Conservation (phyloP, 129 eudicot genomes). For the Rutidosis leptorrhynchoides region DNA sequence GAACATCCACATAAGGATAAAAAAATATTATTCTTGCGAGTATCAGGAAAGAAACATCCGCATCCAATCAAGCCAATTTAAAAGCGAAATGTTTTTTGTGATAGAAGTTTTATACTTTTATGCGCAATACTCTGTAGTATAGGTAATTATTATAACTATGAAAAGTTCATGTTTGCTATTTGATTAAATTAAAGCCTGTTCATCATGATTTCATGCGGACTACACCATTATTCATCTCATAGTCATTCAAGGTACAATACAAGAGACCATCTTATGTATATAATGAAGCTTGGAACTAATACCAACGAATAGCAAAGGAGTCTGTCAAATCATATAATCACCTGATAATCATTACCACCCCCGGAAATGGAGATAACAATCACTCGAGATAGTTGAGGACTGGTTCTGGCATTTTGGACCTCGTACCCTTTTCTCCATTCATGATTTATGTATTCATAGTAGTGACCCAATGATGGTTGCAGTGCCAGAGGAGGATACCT, state of each 20-base stretch:
- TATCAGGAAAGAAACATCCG: neutral
- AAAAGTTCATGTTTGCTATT: constrained; percentile 8
- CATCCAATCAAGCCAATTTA: neutral
- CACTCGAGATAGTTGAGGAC: constrained; percentile 58
- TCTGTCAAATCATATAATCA: constrained; percentile 27
- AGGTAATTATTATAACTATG: neutral
- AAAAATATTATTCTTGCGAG: neutral
- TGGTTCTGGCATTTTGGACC: constrained; percentile 46
- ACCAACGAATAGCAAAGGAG: constrained; percentile 4
- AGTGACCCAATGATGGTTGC: constrained; percentile 96
- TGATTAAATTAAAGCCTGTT: constrained; percentile 10
- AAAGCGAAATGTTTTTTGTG: neutral
- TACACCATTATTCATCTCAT: constrained; percentile 9
- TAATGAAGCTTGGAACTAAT: constrained; percentile 3
- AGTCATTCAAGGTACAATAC: constrained; percentile 6
- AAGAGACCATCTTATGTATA: constrained; percentile 4
- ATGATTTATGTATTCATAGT: constrained; percentile 68
- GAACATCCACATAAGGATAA: neutral
- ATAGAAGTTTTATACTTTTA: constrained; percentile 1
- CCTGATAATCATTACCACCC: constrained; percentile 97
- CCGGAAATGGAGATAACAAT: constrained; percentile 92
- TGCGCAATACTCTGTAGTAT: neutral
- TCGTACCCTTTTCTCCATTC: constrained; percentile 90
- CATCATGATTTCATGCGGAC: neutral
- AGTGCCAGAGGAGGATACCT: constrained; percentile 88